Base-by-base conservation (phyloP, 1,284 basidiomycete species). In the Somion occarium region DNA sequence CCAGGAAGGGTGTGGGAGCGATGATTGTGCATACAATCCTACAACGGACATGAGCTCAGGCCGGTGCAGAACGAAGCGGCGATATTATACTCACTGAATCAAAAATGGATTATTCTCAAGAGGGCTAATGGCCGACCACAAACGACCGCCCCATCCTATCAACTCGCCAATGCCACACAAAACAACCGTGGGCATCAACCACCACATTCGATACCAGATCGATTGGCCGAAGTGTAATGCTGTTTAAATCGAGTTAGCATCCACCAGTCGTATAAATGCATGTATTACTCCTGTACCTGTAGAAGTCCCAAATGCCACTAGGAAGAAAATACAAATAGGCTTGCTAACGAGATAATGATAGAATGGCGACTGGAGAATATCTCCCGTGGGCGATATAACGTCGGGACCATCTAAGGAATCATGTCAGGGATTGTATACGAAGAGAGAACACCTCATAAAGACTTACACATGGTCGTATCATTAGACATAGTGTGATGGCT, bases 1-100 rank as follows among this genome's bases (percentile, higher is more conserved):
- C 78, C 25, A 78, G 64, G 24, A 79, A 64, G 20, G 76, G 76
- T 0, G 77, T 79, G 1, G 79, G 79, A 1, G 71, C 73, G 38
- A 79, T 59, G 49, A 76, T 72, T 0, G 72, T 74, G 12, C 64
- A 60, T 1, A 63, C 61, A 15, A 76, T 73, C 55, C 76, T 78
- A 46, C 12, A 22, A 15, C 41, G 2, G 30, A 26, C 7, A 34
- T 34, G 7, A 34, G 7, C 23, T 24, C 24, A 26, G 12, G 39
- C 19, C 39, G 18, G 15, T 18, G 5, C 39, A 41, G 5, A 41
- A 9, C 7, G 9, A 41, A 18, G 19, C 39, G 30, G 24, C 11
- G 27, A 45, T 26, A 38, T 13, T 22, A 19, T n/a, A 63, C 72
- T 48, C 48, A 73, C 73, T 80, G 78, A 64, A 79, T 77, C 43